Percentiles rank a stretch among this genome's conserved stretches.
Conservation (phyloP, 768 basidiomycete species). For the Rhizopogon vulgaris region DNA sequence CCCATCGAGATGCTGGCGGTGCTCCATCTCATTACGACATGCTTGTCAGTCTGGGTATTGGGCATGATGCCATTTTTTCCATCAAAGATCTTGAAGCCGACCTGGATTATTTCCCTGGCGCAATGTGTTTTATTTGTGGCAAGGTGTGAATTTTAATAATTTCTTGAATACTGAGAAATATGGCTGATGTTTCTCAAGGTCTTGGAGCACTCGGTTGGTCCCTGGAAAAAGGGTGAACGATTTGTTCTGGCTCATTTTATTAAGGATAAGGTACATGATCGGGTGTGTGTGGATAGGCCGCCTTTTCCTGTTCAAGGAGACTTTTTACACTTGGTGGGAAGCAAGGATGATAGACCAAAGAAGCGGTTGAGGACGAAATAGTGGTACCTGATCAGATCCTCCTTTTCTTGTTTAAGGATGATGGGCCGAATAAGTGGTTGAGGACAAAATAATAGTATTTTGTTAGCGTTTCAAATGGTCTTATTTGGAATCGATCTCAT, state of each 20-base stretch:
- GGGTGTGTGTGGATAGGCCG: neutral
- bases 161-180: neutral
- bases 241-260: neutral
- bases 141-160: neutral
- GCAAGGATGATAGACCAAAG: too few relatives aligned
- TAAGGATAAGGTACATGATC: neutral
- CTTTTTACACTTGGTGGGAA: neutral
- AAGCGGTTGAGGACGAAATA: neutral
- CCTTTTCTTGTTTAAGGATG: too few relatives aligned
- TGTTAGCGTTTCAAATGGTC: neutral
- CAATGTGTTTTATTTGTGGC: neutral
- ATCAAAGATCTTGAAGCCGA: neutral
- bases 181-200: neutral
- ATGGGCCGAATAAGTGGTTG: neutral
- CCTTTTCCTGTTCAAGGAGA: neutral
- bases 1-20: neutral
- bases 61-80: neutral
- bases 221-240: neutral
- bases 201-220: neutral
- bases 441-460: neutral
- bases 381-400: too few relatives aligned
- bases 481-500: too few relatives aligned
- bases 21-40: constrained; percentile 1
- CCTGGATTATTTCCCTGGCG: neutral
- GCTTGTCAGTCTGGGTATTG: constrained; percentile 4